A percentile compares a stretch with the other conserved stretches of the same genome.
Evolutionary conservation across 768 basidiomycete genomes (phyloP).

Genomic region (Bullera alba): DNA sequence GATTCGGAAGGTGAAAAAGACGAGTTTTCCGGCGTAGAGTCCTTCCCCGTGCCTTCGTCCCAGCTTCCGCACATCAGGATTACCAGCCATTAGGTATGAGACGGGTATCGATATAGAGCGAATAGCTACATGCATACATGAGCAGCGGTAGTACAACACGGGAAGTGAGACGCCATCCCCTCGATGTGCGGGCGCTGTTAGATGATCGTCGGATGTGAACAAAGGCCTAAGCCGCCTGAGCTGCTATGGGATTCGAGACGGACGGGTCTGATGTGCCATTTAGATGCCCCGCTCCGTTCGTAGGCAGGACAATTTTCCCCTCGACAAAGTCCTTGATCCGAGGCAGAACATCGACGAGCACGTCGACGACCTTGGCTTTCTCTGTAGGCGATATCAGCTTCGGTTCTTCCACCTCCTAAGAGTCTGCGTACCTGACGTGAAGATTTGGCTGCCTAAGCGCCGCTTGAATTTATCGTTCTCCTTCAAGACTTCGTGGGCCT

Average conservation of each 20-base stretch:
- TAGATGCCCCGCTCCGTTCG: background rate
- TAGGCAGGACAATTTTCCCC: conserved; percentile 7
- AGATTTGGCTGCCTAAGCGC: conserved; percentile 58
- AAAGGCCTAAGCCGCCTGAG: too few species aligned
- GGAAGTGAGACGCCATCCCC: too few species aligned
- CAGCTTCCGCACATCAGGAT: conserved; percentile 8
- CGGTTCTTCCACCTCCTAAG: background rate
- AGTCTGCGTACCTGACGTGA: conserved; percentile 56
- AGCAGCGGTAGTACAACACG: background rate
- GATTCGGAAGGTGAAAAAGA: conserved; percentile 1
- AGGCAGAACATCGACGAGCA: conserved; percentile 63
- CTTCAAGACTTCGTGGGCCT: conserved; percentile 51
- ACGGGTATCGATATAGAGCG: background rate
- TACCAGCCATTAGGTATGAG: conserved; percentile 5
- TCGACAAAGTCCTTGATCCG: conserved; percentile 57
- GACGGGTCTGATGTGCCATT: background rate
- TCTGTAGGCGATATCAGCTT: too few species aligned
- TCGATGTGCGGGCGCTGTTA: too few species aligned
- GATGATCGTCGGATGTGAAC: too few species aligned
- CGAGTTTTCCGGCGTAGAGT: too few species aligned
- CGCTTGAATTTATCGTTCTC: conserved; percentile 51
- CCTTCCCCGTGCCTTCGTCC: conserved; percentile 7
- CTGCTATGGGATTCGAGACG: background rate
- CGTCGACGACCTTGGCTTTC: conserved; percentile 65
- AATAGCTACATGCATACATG: background rate